Percentiles rank a stretch among this genome's conserved stretches.
These are phyloP conservation scores for Cyberlindnera veronae DNA, from an alignment of 805 yeast species.

Conservation along the genomic window DNA sequence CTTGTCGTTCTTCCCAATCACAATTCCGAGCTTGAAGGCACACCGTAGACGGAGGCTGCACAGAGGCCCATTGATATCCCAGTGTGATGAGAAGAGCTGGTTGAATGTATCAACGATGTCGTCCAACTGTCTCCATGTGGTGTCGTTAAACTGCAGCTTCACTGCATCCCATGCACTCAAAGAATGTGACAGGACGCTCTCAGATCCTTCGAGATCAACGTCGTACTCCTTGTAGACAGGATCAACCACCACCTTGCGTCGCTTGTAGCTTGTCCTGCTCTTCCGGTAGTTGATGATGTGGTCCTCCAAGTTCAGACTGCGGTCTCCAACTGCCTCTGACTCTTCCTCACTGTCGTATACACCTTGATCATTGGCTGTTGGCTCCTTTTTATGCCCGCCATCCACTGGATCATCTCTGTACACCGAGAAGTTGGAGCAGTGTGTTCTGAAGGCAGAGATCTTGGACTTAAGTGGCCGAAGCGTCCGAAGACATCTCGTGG, in stretches of 20 bases:
- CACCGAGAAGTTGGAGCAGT: constrained; percentile 1
- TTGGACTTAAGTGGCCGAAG: constrained; percentile 18
- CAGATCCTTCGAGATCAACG: not conserved
- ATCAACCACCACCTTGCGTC: constrained; percentile 1
- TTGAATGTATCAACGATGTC: not conserved
- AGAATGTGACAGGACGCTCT: too few relatives aligned
- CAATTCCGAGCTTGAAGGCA: constrained; percentile 5
- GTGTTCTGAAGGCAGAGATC: constrained; percentile 7
- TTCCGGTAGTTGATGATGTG: constrained; percentile 5
- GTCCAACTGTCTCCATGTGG: not conserved
- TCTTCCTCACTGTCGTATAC: constrained; percentile 1
- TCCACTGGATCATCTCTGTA: not conserved
- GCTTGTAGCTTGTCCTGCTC: constrained; percentile 4
- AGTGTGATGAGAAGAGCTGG: constrained; percentile 1
- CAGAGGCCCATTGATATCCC: not conserved
- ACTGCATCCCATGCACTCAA: too few relatives aligned
- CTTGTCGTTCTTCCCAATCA: constrained; percentile 6
- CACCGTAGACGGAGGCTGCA: constrained; percentile 2
- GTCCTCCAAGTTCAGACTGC: constrained; percentile 10
- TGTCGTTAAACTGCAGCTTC: not conserved
- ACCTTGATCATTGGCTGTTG: too few relatives aligned
- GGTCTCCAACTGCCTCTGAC: constrained; percentile 2
- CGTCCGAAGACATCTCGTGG: constrained; percentile 10
- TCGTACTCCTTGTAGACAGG: constrained; percentile 1
- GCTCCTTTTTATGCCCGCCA: not conserved